These are phyloP conservation scores for Boletus hoseneyae DNA, from an alignment of 1,284 basidiomycete genomes.

Conservation along the genomic window DNA sequence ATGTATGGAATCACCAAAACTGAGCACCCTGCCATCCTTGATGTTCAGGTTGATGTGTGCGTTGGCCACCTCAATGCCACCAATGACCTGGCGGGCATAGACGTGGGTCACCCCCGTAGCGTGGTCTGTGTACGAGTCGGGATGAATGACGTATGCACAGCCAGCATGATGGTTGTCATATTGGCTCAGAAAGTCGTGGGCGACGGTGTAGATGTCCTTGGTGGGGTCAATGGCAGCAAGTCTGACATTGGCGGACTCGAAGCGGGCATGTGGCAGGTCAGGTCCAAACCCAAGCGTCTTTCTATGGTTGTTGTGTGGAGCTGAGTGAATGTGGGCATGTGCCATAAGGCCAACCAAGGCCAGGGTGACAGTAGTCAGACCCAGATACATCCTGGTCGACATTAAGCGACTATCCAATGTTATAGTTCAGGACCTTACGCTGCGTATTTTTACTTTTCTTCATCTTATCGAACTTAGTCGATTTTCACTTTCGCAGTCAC, in stretches of 20 bases:
- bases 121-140: slow-evolving; percentile 84
- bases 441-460: too few relatives aligned
- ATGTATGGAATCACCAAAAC: slow-evolving; percentile 77
- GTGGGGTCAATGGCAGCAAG: slow-evolving; percentile 35
- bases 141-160: slow-evolving; percentile 56
- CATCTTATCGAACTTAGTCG: too few relatives aligned
- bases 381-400: neutral
- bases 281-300: slow-evolving; percentile 84
- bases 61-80: slow-evolving; percentile 83
- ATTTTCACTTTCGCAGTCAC: too few relatives aligned
- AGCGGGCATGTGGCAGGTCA: slow-evolving; percentile 66
- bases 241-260: slow-evolving; percentile 41
- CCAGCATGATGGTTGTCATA: slow-evolving; percentile 29
- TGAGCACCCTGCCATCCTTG: slow-evolving; percentile 74
- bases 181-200: slow-evolving; percentile 53
- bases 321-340: slow-evolving; percentile 29
- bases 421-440: too few relatives aligned
- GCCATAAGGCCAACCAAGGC: slow-evolving; percentile 37
- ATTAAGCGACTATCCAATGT: too few relatives aligned
- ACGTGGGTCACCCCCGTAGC: slow-evolving; percentile 83
- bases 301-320: slow-evolving; percentile 32
- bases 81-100: slow-evolving; percentile 77
- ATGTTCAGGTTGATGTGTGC: slow-evolving; percentile 91
- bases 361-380: slow-evolving; percentile 33
- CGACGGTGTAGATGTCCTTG: slow-evolving; percentile 55